Evolutionary conservation across 192 early-diverging fungal genomes (phyloP).

Genomic region (Paraglomus occultum): DNA sequence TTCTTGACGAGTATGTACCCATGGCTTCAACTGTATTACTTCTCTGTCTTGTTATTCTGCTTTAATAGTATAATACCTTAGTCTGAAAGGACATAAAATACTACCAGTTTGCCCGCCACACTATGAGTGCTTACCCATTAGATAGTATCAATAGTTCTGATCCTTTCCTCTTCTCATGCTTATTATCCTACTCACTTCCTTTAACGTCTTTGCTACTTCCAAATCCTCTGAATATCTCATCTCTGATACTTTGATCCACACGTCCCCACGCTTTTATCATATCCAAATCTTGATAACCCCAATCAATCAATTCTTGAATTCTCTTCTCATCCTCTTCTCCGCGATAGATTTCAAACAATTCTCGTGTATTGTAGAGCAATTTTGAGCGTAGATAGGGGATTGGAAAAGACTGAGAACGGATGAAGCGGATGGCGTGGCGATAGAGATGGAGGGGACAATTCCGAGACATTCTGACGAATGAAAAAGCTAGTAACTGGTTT

Average conservation of each 20-base stretch:
- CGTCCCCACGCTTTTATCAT: conserved; percentile 15
- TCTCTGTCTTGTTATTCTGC: no score
- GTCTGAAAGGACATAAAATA: no score
- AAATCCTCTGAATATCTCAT: conserved; percentile 21
- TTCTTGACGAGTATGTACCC: no score
- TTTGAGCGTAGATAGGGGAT: conserved; percentile 7
- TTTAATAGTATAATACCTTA: no score
- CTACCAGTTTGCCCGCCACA: no score
- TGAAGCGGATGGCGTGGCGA: conserved; percentile 9
- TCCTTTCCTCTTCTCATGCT: no score
- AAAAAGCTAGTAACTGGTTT: no score
- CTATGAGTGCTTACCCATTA: no score
- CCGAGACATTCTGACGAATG: no score
- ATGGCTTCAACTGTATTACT: no score
- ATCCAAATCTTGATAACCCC: conserved; percentile 18
- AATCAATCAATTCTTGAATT: not conserved
- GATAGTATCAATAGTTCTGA: no score
- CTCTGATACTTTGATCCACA: conserved; percentile 11
- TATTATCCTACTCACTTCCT: no score
- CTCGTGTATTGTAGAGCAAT: not conserved
- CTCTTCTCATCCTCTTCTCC: not conserved
- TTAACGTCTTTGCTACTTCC: not conserved
- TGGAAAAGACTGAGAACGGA: not conserved
- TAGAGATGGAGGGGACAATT: not conserved
- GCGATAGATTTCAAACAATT: conserved; percentile 22